A percentile compares a stretch with the other conserved stretches of the same genome.
phyloP scores from a whole-genome alignment of 108 stramenopile genomes.

The Bacterosira constricta region DNA sequence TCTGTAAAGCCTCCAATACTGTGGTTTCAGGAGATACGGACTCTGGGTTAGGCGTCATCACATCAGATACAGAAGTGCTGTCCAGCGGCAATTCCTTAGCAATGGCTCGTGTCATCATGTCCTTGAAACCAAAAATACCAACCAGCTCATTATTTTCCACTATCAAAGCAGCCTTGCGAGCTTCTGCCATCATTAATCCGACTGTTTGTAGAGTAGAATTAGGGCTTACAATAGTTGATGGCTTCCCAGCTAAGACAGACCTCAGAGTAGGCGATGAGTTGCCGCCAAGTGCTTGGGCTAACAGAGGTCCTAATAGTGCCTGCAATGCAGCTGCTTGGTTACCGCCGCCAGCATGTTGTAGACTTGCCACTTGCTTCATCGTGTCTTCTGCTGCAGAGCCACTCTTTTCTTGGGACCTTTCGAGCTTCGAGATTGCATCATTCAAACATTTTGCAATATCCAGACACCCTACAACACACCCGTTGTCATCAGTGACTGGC shows the following conservation, averaged over 20 bases:
- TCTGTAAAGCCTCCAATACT: constrained; percentile 88
- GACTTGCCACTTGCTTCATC: constrained; percentile 53
- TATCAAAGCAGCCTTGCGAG: constrained; percentile 83
- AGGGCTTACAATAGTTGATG: constrained; percentile 71
- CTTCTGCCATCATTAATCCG: constrained; percentile 80
- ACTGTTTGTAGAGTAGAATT: constrained; percentile 70
- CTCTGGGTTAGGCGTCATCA: constrained; percentile 95
- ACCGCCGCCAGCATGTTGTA: constrained; percentile 60
- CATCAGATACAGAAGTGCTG: constrained; percentile 64
- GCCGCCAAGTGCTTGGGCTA: constrained; percentile 76
- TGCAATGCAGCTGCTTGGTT: constrained; percentile 72
- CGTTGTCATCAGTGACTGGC: constrained; percentile 88
- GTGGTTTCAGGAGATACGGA: constrained; percentile 84
- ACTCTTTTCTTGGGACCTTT: constrained; percentile 65
- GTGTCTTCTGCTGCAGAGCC: constrained; percentile 64
- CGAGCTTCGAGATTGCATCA: constrained; percentile 91
- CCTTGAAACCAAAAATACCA: constrained; percentile 94
- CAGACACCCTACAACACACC: constrained; percentile 85
- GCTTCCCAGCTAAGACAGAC: constrained; percentile 71
- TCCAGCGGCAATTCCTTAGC: constrained; percentile 82
- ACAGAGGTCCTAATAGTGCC: constrained; percentile 65
- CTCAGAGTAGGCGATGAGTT: constrained; percentile 70
- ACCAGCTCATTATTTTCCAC: constrained; percentile 76
- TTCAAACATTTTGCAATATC: constrained; percentile 96
- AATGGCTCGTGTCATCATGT: constrained; percentile 90